Evolutionary conservation across 2,329 filamentous ascomycete species (phyloP).

Genomic region (Penicillium sp.): DNA sequence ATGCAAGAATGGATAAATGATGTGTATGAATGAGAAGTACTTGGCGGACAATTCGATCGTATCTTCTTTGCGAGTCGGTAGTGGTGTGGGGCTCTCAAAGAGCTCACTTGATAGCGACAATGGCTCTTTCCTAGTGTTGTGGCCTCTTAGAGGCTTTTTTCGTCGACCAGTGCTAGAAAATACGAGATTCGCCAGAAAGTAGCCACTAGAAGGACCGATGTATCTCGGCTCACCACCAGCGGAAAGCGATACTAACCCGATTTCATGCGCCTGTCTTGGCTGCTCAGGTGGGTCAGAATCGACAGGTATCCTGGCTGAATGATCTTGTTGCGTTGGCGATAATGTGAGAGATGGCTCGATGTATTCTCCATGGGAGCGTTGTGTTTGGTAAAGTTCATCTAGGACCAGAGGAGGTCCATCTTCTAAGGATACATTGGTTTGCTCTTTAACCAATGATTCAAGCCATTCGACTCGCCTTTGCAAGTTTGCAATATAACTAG

Average conservation of each 20-base stretch:
- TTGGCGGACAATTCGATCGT: constrained; percentile 45
- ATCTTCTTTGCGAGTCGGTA: constrained; percentile 35
- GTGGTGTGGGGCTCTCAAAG: constrained; percentile 30
- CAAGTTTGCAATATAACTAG: constrained; percentile 40
- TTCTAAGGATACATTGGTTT: constrained; percentile 45
- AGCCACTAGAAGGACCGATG: constrained; percentile 58
- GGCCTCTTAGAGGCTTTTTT: constrained; percentile 6
- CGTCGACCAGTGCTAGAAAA: constrained; percentile 41
- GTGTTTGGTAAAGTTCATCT: constrained; percentile 2
- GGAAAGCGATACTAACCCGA: constrained; percentile 54
- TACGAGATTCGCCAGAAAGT: constrained; percentile 54
- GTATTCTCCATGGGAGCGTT: not conserved
- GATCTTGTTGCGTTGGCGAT: constrained; percentile 10
- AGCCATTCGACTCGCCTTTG: constrained; percentile 49
- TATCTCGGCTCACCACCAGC: constrained; percentile 51
- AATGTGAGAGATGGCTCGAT: not conserved
- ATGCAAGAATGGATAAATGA: constrained; percentile 54
- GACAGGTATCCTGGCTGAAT: not conserved
- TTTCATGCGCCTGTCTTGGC: constrained; percentile 48
- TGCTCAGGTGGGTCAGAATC: constrained; percentile 9
- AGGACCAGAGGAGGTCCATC: constrained; percentile 17
- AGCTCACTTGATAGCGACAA: constrained; percentile 26
- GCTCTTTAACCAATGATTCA: constrained; percentile 45
- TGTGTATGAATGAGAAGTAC: constrained; percentile 53
- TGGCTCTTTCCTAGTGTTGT: constrained; percentile 11